Percentiles rank a stretch among this genome's conserved stretches.
These are phyloP conservation scores for sunflower (Helianthus annuus) DNA, from an alignment of 129 eudicot genomes.

Conservation along the genomic window DNA sequence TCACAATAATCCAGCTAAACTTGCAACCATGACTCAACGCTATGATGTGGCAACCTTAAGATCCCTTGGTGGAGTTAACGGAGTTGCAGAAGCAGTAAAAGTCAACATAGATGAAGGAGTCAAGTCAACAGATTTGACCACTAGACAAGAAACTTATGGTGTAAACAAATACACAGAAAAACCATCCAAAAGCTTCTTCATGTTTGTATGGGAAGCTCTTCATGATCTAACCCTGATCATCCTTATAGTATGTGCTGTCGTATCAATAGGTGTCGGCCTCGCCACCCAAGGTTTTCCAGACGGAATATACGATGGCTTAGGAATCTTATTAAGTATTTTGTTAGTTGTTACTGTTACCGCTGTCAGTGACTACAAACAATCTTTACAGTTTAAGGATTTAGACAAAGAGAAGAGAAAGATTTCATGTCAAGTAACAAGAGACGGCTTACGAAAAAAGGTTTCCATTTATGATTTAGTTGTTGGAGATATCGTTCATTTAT, in stretches of 20 bases:
- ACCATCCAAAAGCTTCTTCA: constrained; percentile 76
- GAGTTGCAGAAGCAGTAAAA: constrained; percentile 54
- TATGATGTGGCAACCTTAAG: constrained; percentile 48
- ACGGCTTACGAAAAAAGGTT: constrained; percentile 71
- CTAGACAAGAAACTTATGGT: constrained; percentile 70
- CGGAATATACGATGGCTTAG: constrained; percentile 86
- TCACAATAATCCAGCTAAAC: constrained; percentile 59
- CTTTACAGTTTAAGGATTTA: constrained; percentile 80
- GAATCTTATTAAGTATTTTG: constrained; percentile 71
- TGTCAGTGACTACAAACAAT: constrained; percentile 82
- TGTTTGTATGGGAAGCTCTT: constrained; percentile 88
- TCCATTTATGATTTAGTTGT: constrained; percentile 82
- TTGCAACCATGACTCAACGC: constrained; percentile 62
- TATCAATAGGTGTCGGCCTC: constrained; percentile 83
- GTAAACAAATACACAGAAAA: constrained; percentile 74
- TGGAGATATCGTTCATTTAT: constrained; percentile 82
- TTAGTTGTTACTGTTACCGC: constrained; percentile 86
- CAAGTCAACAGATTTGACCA: constrained; percentile 42
- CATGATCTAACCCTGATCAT: constrained; percentile 86
- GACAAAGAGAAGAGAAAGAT: constrained; percentile 95
- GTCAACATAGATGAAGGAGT: constrained; percentile 69
- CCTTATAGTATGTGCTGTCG: constrained; percentile 86
- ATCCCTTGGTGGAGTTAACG: constrained; percentile 58
- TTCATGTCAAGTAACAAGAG: constrained; percentile 74
- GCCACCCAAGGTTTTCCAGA: constrained; percentile 86